Evolutionary conservation across 495 filamentous ascomycete species (phyloP).

Genomic region (Penicillium dipodomyicola): DNA sequence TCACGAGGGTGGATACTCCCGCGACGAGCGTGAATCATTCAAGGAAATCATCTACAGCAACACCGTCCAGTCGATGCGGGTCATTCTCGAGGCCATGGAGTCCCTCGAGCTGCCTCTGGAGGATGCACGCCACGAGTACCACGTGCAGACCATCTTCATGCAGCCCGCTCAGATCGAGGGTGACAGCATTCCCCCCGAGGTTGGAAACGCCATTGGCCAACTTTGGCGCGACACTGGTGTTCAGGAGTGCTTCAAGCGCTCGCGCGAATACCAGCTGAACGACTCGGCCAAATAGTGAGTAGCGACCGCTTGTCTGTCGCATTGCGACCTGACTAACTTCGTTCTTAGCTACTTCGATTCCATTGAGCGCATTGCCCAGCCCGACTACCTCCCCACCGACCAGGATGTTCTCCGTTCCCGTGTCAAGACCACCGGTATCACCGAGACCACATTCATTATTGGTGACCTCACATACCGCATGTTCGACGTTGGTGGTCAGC

Average conservation of each 20-base stretch:
- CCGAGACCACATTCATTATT: constrained; percentile 97
- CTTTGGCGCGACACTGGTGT: constrained; percentile 95
- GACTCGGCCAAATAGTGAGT: constrained; percentile 97
- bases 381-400: constrained; percentile 94
- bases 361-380: constrained; percentile 84
- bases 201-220: constrained; percentile 87
- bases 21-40: constrained; percentile 59
- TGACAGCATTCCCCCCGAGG: constrained; percentile 90
- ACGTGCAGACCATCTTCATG: constrained; percentile 95
- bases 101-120: constrained; percentile 85
- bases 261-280: constrained; percentile 94
- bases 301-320: background rate
- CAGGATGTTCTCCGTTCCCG: constrained; percentile 96
- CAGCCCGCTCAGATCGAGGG: constrained; percentile 94
- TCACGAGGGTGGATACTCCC: constrained; percentile 56
- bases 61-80: constrained; percentile 93
- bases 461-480: constrained; percentile 97
- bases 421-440: constrained; percentile 99
- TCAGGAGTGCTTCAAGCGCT: constrained; percentile 92
- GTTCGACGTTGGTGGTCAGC: constrained; percentile 99
- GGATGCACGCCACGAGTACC: constrained; percentile 84
- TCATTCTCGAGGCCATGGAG: constrained; percentile 96
- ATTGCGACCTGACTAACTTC: constrained; percentile 3
- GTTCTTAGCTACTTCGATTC: constrained; percentile 87
- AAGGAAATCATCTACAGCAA: constrained; percentile 99